Evolutionary conservation across 495 filamentous ascomycete genomes (phyloP).

Genomic region (Hypoxylon fragiforme): DNA sequence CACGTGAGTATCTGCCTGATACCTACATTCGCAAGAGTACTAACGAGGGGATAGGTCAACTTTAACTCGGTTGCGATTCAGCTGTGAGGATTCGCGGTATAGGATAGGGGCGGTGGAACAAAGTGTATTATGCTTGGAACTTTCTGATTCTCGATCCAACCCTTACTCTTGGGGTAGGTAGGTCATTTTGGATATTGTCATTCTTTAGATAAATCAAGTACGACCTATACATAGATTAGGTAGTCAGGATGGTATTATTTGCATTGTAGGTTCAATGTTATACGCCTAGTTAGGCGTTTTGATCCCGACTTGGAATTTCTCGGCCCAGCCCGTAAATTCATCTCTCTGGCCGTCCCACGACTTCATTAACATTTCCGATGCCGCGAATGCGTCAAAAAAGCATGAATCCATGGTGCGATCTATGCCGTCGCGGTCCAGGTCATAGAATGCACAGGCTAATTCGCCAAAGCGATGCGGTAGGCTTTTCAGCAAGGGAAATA

Average conservation of each 20-base stretch:
- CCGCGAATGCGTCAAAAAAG: constrained; percentile 53
- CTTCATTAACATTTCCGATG: constrained; percentile 47
- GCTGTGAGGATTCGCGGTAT: constrained; percentile 17
- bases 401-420: constrained; percentile 52
- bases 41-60: constrained; percentile 39
- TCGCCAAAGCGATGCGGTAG: constrained; percentile 47
- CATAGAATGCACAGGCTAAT: constrained; percentile 51
- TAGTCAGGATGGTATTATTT: no score
- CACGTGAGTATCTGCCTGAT: constrained; percentile 45
- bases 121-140: no score
- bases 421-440: constrained; percentile 51
- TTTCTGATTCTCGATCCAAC: no score
- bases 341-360: constrained; percentile 50
- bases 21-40: background rate
- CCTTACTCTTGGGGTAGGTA: background rate
- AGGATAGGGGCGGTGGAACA: no score
- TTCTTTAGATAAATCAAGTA: background rate
- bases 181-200: background rate
- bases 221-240: background rate
- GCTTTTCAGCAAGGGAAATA: constrained; percentile 43
- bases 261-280: no score
- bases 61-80: constrained; percentile 49
- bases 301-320: constrained; percentile 52
- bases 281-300: constrained; percentile 42
- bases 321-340: constrained; percentile 53